phyloP scores from a whole-genome alignment of 495 filamentous ascomycete genomes.

The Rostrohypoxylon terebratum region DNA sequence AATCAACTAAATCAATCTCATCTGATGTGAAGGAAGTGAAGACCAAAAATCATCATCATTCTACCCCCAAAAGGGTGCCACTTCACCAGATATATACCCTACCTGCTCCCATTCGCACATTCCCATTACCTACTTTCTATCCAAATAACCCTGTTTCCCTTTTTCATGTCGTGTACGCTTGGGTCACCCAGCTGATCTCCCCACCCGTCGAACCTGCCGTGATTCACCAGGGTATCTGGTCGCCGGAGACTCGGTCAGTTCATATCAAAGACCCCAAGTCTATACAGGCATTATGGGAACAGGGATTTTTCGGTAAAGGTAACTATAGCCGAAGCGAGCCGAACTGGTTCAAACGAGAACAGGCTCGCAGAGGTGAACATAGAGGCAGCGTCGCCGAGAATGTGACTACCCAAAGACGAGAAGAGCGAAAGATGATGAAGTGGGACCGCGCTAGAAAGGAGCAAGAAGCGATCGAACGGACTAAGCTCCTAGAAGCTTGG shows the following conservation, averaged over 20 bases:
- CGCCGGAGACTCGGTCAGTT: conserved; percentile 79
- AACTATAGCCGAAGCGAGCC: conserved; percentile 92
- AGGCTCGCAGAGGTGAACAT: conserved; percentile 72
- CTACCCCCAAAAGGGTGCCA: conserved; percentile 52
- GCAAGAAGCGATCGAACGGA: conserved; percentile 79
- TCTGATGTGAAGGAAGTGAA: conserved; percentile 21
- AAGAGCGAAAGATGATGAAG: conserved; percentile 86
- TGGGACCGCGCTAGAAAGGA: conserved; percentile 88
- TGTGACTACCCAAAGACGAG: conserved; percentile 77
- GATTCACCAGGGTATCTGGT: conserved; percentile 79
- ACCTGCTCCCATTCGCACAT: conserved; percentile 80
- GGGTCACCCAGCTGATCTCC: conserved; percentile 76
- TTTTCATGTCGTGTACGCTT: conserved; percentile 79
- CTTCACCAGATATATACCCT: conserved; percentile 79
- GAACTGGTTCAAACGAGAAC: conserved; percentile 88
- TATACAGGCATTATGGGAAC: conserved; percentile 88
- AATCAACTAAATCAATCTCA: conserved; percentile 30
- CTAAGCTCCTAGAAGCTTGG: conserved; percentile 43
- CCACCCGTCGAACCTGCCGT: conserved; percentile 73
- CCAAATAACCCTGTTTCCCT: conserved; percentile 93
- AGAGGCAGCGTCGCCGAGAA: conserved; percentile 73
- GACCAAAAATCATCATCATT: conserved; percentile 31
- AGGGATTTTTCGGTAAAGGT: conserved; percentile 96
- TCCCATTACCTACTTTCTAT: conserved; percentile 86
- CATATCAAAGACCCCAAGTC: conserved; percentile 82